Conservation (phyloP, 2,329 filamentous ascomycete species). For the Fusarium azukiicola region DNA sequence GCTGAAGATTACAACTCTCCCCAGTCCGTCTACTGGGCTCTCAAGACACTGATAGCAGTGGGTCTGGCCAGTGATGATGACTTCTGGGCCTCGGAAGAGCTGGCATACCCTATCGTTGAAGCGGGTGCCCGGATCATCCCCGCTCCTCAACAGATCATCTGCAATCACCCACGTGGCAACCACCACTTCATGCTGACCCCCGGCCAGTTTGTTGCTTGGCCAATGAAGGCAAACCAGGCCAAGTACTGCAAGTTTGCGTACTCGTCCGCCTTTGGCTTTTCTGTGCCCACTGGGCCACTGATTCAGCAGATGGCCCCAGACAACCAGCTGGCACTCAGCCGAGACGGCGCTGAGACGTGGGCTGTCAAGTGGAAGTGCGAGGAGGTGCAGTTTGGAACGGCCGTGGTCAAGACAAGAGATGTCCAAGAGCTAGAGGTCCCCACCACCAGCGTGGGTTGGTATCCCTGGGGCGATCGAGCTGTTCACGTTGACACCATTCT, state of each 20-base stretch:
- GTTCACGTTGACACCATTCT: slow-evolving; percentile 54
- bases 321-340: slow-evolving; percentile 56
- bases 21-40: slow-evolving; percentile 75
- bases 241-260: slow-evolving; percentile 73
- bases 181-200: slow-evolving; percentile 69
- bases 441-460: slow-evolving; percentile 40
- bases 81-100: slow-evolving; percentile 70
- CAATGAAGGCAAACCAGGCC: slow-evolving; percentile 65
- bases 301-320: slow-evolving; percentile 61
- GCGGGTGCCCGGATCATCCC: slow-evolving; percentile 27
- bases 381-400: neutral
- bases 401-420: neutral
- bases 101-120: slow-evolving; percentile 44
- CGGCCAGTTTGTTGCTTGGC: slow-evolving; percentile 63
- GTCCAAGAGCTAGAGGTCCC: accelerated
- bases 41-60: slow-evolving; percentile 72
- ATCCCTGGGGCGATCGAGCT: slow-evolving; percentile 54
- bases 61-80: slow-evolving; percentile 59
- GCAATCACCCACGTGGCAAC: slow-evolving; percentile 56
- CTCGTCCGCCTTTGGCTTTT: slow-evolving; percentile 70
- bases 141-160: slow-evolving; percentile 68
- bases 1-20: slow-evolving; percentile 78
- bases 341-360: slow-evolving; percentile 58
- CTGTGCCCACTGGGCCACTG: slow-evolving; percentile 63
- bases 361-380: slow-evolving; percentile 55